Conservation (phyloP, 2,329 filamentous ascomycete genomes). For the Magnaporthiopsis rhizophila region DNA sequence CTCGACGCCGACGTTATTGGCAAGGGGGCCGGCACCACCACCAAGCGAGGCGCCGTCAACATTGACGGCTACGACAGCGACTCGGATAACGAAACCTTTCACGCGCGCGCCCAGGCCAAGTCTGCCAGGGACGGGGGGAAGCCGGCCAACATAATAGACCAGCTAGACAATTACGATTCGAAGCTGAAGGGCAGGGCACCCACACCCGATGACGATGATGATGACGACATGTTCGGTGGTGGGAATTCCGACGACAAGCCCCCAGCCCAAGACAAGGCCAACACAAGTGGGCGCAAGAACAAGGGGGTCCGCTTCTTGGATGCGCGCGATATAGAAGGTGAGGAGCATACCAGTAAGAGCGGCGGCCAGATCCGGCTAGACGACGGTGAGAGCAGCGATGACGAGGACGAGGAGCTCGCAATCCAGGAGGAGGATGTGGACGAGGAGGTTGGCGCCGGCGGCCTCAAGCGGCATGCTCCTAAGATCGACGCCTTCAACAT, state of each 20-base stretch:
- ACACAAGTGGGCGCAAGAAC: slow-evolving; percentile 44
- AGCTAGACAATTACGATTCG: slow-evolving; percentile 47
- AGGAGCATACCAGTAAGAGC: slow-evolving; percentile 64
- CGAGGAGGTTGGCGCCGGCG: slow-evolving; percentile 82
- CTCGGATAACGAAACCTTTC: slow-evolving; percentile 83
- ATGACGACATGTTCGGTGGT: slow-evolving; percentile 73
- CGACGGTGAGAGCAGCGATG: slow-evolving; percentile 47
- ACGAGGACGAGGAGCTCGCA: slow-evolving; percentile 67
- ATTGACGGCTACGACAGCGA: slow-evolving; percentile 96
- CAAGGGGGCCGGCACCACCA: slow-evolving; percentile 58
- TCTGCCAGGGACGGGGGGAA: slow-evolving; percentile 24
- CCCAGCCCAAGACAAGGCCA: slow-evolving; percentile 17
- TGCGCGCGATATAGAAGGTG: slow-evolving; percentile 64
- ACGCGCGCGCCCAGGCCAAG: slow-evolving; percentile 61
- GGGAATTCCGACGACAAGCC: slow-evolving; percentile 44
- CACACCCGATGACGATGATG: slow-evolving; percentile 35
- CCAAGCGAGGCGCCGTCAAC: slow-evolving; percentile 90
- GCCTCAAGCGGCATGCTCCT: slow-evolving; percentile 86
- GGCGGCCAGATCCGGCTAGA: slow-evolving; percentile 63
- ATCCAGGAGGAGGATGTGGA: slow-evolving; percentile 71
- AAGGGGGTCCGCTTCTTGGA: slow-evolving; percentile 56
- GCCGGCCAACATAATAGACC: slow-evolving; percentile 41
- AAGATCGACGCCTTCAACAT: slow-evolving; percentile 97
- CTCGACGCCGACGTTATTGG: slow-evolving; percentile 93
- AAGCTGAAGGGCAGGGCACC: slow-evolving; percentile 23